Evolutionary conservation across 768 basidiomycete genomes (phyloP), one percentile per base, ranked within the genome.

Genomic region (Austroboletus festivus): DNA sequence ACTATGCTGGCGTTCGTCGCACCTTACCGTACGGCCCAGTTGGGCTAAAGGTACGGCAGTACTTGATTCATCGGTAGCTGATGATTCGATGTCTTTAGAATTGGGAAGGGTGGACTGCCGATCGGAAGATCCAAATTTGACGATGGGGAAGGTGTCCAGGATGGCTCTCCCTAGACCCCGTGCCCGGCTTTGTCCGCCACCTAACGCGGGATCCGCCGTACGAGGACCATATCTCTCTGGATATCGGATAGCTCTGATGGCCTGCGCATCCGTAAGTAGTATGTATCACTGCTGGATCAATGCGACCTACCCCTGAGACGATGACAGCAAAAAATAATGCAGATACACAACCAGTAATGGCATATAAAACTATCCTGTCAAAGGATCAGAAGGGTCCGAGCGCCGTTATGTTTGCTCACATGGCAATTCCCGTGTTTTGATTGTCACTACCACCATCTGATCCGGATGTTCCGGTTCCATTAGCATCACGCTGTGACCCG

Each of bases 161-260:
- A 98, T 93, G 18, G 95, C 95, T 18, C 90, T 83, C 2, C 90
- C 88, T 43, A 98, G 75, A 7, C 93, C 93, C n/a, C 80, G 73
- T 0, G 91, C 86, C 4, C 90, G 81, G 42, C 82, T 85, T 60
- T 85, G 85, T 31, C 75, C 72, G 24, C 55, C 69, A 38, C 47
- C 60, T 43, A 45, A 46, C 13, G 48, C 46, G 1, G 59, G 57
- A 43, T 69, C 63, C 12, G 70, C 70, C 3, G 71, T 56, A 46
- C 92, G 77, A 11, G 89, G 89, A 4, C 93, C 93, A 63, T 96
- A 97, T 44, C 91, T 81, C 61, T 96, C 93, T 16, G 93, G 93
- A 66, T 95, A 83, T 2, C 90, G 80, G 43, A 94, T 74, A 1
- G 89, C 89, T 80, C 87, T 81, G 48, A 94, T 74, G 1, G 89